These are phyloP conservation scores for Penstemon newberryi DNA, from an alignment of 257 asterid genomes.

Conservation along the genomic window DNA sequence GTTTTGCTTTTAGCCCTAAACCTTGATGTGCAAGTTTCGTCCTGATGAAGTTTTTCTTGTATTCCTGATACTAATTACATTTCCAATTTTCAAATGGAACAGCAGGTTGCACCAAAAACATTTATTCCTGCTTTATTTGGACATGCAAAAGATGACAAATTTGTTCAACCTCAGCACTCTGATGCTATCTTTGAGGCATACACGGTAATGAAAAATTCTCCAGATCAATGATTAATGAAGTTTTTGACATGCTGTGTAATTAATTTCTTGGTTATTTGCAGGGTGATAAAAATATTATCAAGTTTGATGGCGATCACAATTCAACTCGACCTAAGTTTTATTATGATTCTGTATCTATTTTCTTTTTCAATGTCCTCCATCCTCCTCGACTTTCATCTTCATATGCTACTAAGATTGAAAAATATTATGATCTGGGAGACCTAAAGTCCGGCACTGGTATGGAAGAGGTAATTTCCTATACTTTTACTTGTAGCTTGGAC, in stretches of 20 bases:
- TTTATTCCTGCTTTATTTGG: constrained; percentile 94
- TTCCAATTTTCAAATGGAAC: constrained; percentile 21
- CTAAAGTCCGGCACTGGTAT: constrained; percentile 55
- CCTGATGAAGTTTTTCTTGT: background rate
- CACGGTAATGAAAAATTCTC: constrained; percentile 48
- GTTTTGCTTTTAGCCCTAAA: constrained; percentile 26
- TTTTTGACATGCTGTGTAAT: constrained; percentile 17
- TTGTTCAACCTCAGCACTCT: constrained; percentile 78
- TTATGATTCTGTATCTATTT: constrained; percentile 84
- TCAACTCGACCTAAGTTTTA: constrained; percentile 92
- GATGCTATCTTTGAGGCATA: constrained; percentile 77
- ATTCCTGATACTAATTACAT: constrained; percentile 24
- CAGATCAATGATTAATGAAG: constrained; percentile 7
- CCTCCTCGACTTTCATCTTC: constrained; percentile 75
- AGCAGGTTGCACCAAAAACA: constrained; percentile 86
- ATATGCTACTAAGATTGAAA: constrained; percentile 54
- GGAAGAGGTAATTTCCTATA: constrained; percentile 61
- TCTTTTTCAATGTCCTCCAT: constrained; percentile 84
- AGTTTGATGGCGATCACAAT: constrained; percentile 97
- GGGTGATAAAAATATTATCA: constrained; percentile 94
- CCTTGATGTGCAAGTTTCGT: constrained; percentile 4
- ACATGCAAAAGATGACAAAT: constrained; percentile 90
- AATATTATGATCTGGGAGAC: constrained; percentile 72
- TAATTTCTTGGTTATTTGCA: constrained; percentile 42
- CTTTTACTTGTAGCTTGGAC: background rate